Evolutionary conservation across 139 green algal genomes (phyloP).

Genomic region (Yamagishiella unicocca): DNA sequence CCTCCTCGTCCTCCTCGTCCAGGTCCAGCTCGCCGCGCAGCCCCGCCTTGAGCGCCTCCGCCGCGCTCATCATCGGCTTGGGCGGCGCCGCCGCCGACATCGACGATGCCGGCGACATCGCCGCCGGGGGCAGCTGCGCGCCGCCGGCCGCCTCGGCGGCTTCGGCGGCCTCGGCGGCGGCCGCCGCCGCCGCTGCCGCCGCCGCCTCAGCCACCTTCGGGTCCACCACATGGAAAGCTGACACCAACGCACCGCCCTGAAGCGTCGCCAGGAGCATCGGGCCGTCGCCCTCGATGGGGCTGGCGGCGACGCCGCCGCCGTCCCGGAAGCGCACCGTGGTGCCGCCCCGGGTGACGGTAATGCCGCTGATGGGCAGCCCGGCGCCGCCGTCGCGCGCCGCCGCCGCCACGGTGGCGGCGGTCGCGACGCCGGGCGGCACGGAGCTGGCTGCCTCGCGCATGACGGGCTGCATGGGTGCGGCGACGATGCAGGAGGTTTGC

Average conservation of each 20-base stretch:
- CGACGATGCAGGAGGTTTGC: background rate
- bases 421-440: constrained; percentile 25
- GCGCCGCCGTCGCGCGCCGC: background rate
- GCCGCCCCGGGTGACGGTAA: constrained; percentile 4
- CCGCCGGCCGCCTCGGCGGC: background rate
- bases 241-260: constrained; percentile 20
- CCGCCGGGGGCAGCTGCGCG: background rate
- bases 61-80: constrained; percentile 18
- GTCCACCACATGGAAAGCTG: constrained; percentile 16
- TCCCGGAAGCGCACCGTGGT: constrained; percentile 10
- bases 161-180: background rate
- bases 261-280: constrained; percentile 46
- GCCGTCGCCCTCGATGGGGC: background rate
- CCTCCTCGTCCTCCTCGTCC: constrained; percentile 26
- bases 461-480: constrained; percentile 15
- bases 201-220: background rate
- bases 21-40: constrained; percentile 4
- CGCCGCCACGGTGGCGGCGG: background rate
- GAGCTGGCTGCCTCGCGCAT: background rate
- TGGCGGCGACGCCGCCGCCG: background rate
- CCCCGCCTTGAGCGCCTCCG: constrained; percentile 22
- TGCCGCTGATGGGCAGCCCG: background rate
- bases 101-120: background rate
- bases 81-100: background rate
- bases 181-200: background rate